These are phyloP conservation scores for Paxillus rubicundulus DNA, from an alignment of 768 basidiomycete species.

Conservation along the genomic window DNA sequence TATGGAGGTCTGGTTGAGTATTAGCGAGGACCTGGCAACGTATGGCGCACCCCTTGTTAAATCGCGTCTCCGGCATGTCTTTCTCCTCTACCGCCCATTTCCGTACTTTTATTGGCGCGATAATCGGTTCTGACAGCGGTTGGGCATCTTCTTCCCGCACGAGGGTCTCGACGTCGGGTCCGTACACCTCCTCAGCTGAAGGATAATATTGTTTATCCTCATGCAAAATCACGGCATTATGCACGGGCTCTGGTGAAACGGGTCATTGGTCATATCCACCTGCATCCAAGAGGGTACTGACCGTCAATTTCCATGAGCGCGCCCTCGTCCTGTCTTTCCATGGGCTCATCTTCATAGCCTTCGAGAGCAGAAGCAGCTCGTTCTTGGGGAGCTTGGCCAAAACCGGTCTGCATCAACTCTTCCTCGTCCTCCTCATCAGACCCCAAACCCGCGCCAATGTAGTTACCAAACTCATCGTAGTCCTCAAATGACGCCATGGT, in stretches of 20 bases:
- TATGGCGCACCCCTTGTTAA: slow-evolving; percentile 82
- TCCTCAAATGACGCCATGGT: slow-evolving; percentile 65
- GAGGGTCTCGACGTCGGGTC: slow-evolving; percentile 89
- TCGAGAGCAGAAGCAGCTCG: slow-evolving; percentile 62
- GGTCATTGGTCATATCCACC: slow-evolving; percentile 1
- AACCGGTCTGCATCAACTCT: slow-evolving; percentile 53
- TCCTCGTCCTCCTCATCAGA: slow-evolving; percentile 68
- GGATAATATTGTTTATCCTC: slow-evolving; percentile 99
- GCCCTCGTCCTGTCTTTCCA: slow-evolving; percentile 52
- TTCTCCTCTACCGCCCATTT: slow-evolving; percentile 96
- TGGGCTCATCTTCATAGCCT: slow-evolving; percentile 76
- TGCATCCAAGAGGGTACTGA: slow-evolving; percentile 30
- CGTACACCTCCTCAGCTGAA: slow-evolving; percentile 88
- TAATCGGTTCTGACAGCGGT: slow-evolving; percentile 89
- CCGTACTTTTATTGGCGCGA: slow-evolving; percentile 91
- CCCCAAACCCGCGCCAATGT: slow-evolving; percentile 92
- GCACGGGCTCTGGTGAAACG: slow-evolving; percentile 56
- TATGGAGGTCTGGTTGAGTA: slow-evolving; percentile 8
- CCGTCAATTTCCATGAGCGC: slow-evolving; percentile 88
- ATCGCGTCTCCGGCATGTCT: slow-evolving; percentile 94
- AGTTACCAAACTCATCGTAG: slow-evolving; percentile 96
- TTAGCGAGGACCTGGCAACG: background rate
- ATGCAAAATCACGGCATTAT: slow-evolving; percentile 85
- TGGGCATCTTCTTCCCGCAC: slow-evolving; percentile 99
- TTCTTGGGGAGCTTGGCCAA: slow-evolving; percentile 35